phyloP scores from a whole-genome alignment of 2,329 filamentous ascomycete species.

The Cladosporium cucumerinum region DNA sequence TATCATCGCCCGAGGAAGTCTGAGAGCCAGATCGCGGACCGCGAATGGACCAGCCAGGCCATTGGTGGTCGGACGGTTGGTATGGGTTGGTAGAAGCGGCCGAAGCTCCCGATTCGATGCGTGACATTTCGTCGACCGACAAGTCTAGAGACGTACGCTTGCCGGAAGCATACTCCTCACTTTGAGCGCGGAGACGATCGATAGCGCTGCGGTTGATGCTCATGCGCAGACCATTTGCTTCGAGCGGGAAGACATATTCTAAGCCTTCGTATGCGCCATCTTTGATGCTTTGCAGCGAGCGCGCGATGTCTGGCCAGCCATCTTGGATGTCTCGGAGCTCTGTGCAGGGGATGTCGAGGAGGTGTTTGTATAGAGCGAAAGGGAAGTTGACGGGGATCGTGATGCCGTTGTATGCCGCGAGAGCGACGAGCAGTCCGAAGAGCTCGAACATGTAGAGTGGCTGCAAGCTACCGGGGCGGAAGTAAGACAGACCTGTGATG shows the following conservation, averaged over 20 bases:
- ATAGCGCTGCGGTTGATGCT: constrained; percentile 36
- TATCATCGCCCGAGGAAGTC: background rate
- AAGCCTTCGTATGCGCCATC: constrained; percentile 76
- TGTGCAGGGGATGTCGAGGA: background rate
- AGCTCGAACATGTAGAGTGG: constrained; percentile 89
- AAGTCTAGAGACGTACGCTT: background rate
- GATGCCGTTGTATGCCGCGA: constrained; percentile 90
- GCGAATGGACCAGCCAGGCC: constrained; percentile 53
- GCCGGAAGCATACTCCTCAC: background rate
- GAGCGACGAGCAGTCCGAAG: constrained; percentile 78
- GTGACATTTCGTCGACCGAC: background rate
- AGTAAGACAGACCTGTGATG: constrained; percentile 79
- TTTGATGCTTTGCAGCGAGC: constrained; percentile 67
- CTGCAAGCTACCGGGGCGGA: constrained; percentile 75
- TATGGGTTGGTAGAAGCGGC: background rate
- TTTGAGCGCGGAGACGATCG: background rate
- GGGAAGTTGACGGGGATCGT: constrained; percentile 90
- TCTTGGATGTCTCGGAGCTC: constrained; percentile 4
- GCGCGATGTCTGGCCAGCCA: constrained; percentile 62
- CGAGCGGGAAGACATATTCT: constrained; percentile 80
- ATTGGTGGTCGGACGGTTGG: constrained; percentile 29
- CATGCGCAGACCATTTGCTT: constrained; percentile 52
- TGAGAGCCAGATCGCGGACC: background rate
- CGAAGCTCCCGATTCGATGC: background rate
- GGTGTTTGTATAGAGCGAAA: constrained; percentile 64